Evolutionary conservation across 305 asterid genomes (phyloP), one percentile per base, ranked within the genome.

Genomic region (Nicotiana rustica): DNA sequence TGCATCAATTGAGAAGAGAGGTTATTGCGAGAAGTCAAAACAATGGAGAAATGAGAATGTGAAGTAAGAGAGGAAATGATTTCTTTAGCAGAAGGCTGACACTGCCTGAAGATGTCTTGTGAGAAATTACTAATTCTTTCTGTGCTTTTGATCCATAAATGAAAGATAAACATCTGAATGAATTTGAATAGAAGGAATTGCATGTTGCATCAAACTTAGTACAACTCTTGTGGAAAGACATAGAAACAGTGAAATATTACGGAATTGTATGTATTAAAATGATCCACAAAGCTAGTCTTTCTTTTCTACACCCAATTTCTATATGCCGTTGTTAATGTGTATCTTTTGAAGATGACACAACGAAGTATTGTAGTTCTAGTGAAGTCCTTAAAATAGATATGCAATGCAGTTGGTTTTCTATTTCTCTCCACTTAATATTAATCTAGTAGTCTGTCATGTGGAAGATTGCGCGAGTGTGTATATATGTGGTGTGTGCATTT

Each of bases 21-120:
- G 18, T 70, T 70, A 70, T 41, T 69, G 33, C 38, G 55, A 36
- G 77, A 41, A 69, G 77, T 69, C 33, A 69, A 38, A 69, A 69
- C 60, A 44, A 19, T 4, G 29, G 18, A 68, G 31, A 36, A 36
- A 70, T 3, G 36, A 70, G 60, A 70, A 70, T 18, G 78, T 19
- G 60, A 70, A 70, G 77, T 10, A 38, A 68, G 60, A 49, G 10
- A 41, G 29, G 7, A 44, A 69, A 38, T 70, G 36, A 69, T 69
- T 41, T 8, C 77, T 70, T 70, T 44, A 12, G 31, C 60, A 70
- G 52, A 15, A 73, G 12, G 41, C 18, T 65, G 79, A 49, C 44
- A 13, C 61, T 73, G 79, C 79, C 61, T 71, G 62, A 71, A 47
- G 78, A 71, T 70, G 78, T 19, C 60, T 73, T 47, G 25, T 47